These are phyloP conservation scores for Zymoseptoria ardabiliae DNA, from an alignment of 2,329 filamentous ascomycete genomes.

Conservation along the genomic window DNA sequence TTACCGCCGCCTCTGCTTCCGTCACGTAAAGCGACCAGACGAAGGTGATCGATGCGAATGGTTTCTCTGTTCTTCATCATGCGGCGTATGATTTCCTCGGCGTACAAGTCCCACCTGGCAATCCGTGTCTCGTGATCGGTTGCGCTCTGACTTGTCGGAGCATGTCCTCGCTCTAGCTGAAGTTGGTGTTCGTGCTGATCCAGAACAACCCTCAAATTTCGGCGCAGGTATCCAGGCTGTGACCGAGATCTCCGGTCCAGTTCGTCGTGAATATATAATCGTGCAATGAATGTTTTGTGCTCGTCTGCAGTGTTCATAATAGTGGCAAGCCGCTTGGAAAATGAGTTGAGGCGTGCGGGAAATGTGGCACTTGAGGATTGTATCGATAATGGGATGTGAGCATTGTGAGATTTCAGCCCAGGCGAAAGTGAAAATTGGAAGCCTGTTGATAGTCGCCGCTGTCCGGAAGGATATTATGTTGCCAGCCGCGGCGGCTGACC, in stretches of 20 bases:
- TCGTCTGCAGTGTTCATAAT: not conserved
- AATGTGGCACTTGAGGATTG: not conserved
- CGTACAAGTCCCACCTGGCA: constrained; percentile 24
- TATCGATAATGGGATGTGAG: not conserved
- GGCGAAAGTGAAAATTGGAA: not conserved
- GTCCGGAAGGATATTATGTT: not conserved
- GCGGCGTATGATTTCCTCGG: constrained; percentile 23
- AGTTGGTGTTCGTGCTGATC: constrained; percentile 22
- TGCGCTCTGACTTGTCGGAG: constrained; percentile 3
- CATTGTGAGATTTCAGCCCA: not conserved
- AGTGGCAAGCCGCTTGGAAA: not conserved
- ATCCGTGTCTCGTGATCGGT: constrained; percentile 4
- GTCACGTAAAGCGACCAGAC: not conserved
- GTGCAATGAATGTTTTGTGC: not conserved
- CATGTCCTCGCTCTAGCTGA: constrained; percentile 2
- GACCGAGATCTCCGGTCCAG: not conserved
- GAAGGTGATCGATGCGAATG: constrained; percentile 13
- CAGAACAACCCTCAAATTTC: constrained; percentile 26
- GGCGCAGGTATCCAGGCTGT: constrained; percentile 19
- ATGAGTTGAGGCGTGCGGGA: not conserved
- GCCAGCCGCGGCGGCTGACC: not conserved
- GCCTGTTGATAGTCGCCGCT: not conserved
- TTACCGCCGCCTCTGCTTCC: not conserved
- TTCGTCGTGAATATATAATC: not conserved
- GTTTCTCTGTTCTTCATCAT: constrained; percentile 18